Evolutionary conservation across 805 yeast species (phyloP).

Genomic region (Lipomyces chichibuensis): DNA sequence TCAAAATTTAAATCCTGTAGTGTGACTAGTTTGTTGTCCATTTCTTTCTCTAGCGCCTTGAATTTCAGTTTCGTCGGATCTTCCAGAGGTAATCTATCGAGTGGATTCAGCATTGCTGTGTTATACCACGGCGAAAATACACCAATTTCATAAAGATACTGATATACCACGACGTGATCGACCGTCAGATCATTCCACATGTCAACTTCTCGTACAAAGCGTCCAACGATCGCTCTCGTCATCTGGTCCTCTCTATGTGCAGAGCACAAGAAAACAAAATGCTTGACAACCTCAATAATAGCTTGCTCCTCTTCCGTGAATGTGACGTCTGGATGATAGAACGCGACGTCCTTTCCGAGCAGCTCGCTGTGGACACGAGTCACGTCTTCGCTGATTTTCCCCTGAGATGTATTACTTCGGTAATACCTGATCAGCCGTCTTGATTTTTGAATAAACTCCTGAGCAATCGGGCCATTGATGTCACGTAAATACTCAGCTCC

Average conservation of each 20-base stretch:
- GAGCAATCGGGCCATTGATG: neutral
- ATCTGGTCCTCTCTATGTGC: conserved; percentile 1
- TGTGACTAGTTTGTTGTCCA: neutral
- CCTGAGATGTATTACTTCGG: neutral
- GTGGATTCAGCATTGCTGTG: conserved; percentile 10
- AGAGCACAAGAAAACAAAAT: neutral
- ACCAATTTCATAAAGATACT: conserved; percentile 36
- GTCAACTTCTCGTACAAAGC: conserved; percentile 21
- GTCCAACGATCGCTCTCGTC: conserved; percentile 19
- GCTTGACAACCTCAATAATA: conserved; percentile 21
- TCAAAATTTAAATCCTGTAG: neutral
- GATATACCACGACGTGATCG: conserved; percentile 5
- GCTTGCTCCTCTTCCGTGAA: conserved; percentile 19
- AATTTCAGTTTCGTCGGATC: conserved; percentile 5
- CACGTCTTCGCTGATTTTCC: neutral
- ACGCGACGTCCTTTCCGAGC: neutral
- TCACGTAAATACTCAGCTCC: conserved; percentile 21
- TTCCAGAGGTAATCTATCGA: conserved; percentile 8
- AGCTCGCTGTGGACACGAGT: neutral
- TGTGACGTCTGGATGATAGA: neutral
- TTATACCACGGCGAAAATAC: conserved; percentile 34
- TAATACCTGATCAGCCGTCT: conserved; percentile 12
- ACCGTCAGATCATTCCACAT: conserved; percentile 16
- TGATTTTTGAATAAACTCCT: conserved; percentile 17
- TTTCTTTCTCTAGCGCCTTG: neutral